Evolutionary conservation across 2,329 filamentous ascomycete genomes (phyloP).

Genomic region (Plectosphaerella plurivora): DNA sequence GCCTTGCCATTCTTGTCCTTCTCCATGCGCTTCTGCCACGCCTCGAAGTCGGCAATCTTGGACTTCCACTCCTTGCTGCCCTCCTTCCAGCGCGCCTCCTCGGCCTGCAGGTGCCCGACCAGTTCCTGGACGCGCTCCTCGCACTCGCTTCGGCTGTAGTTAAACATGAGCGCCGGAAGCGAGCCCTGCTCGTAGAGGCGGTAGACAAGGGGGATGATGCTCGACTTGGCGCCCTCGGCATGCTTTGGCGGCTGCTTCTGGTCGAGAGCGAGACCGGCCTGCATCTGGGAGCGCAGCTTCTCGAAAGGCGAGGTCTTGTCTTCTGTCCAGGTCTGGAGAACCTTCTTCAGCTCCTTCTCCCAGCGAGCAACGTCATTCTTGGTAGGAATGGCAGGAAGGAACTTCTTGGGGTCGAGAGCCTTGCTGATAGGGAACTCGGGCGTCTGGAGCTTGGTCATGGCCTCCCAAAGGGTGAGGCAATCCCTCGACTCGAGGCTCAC

Average conservation of each 20-base stretch:
- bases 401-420: conserved; percentile 42
- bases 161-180: conserved; percentile 72
- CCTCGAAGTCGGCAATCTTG: conserved; percentile 53
- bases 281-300: conserved; percentile 40
- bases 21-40: conserved; percentile 40
- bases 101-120: conserved; percentile 44
- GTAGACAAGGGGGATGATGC: conserved; percentile 47
- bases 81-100: conserved; percentile 38
- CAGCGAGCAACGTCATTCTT: conserved; percentile 65
- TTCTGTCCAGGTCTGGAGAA: conserved; percentile 55
- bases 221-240: conserved; percentile 8
- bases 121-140: conserved; percentile 53
- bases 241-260: not conserved
- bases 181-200: conserved; percentile 60
- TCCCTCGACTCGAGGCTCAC: conserved; percentile 67
- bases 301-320: conserved; percentile 39
- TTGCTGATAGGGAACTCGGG: conserved; percentile 39
- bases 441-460: conserved; percentile 56
- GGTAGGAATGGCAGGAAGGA: conserved; percentile 48
- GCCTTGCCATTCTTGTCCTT: conserved; percentile 30
- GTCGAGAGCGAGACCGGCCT: not conserved
- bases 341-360: conserved; percentile 37
- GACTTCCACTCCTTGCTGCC: conserved; percentile 55
- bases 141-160: conserved; percentile 65
- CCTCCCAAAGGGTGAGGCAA: conserved; percentile 61